Evolutionary conservation across 352 stramenopile genomes (phyloP).

Genomic region (Phytophthora sojae): DNA sequence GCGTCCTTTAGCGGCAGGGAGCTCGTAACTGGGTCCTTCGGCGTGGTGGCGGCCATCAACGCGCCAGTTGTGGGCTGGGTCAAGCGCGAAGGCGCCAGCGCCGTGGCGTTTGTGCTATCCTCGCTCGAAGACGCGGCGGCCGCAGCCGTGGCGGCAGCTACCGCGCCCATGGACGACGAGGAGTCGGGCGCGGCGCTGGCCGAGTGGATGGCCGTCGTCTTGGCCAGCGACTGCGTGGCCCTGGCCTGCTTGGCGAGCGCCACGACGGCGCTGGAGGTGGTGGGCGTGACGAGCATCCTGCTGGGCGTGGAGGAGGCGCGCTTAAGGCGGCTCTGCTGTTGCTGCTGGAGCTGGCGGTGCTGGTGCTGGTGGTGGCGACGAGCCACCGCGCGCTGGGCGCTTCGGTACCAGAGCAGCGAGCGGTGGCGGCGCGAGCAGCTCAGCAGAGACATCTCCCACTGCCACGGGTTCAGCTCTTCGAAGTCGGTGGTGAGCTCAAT

Average conservation of each 20-base stretch:
- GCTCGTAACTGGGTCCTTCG: conserved; percentile 13
- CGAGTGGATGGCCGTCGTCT: conserved; percentile 29
- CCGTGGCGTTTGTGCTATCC: conserved; percentile 14
- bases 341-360: conserved; percentile 9
- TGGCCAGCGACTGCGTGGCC: conserved; percentile 15
- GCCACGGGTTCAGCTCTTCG: conserved; percentile 47
- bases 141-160: conserved; percentile 5
- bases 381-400: conserved; percentile 44
- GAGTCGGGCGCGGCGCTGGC: conserved; percentile 27
- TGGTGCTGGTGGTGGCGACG: conserved; percentile 44
- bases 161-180: conserved; percentile 17
- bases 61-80: conserved; percentile 5
- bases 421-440: conserved; percentile 61
- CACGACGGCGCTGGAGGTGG: conserved; percentile 24
- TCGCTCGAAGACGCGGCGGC: conserved; percentile 15
- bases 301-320: conserved; percentile 2
- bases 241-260: conserved; percentile 19
- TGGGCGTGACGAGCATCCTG: conserved; percentile 19
- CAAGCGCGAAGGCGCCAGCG: conserved; percentile 9
- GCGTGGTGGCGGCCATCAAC: neutral
- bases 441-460: conserved; percentile 72
- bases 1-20: conserved; percentile 10
- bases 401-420: conserved; percentile 53
- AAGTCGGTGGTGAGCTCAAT: conserved; percentile 46
- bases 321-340: conserved; percentile 19